Conservation (phyloP, 129 eudicot species). For the Flaveria bidentis region DNA sequence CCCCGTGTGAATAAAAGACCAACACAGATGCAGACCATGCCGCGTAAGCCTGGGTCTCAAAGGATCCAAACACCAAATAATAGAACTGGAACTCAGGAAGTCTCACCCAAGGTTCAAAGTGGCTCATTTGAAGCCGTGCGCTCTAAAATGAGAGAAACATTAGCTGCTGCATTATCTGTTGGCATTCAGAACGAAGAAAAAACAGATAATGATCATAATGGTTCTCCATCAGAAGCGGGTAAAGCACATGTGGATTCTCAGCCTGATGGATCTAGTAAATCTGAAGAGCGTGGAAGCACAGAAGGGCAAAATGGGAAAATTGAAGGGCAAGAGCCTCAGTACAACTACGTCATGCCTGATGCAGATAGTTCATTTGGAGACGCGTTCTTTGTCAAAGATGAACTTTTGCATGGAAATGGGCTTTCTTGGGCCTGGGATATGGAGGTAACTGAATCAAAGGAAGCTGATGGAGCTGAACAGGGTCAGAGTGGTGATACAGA, state of each 20-base stretch:
- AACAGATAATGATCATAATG: conserved; percentile 37
- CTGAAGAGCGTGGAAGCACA: conserved; percentile 17
- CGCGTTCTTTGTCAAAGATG: conserved; percentile 67
- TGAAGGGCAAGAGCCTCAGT: conserved; percentile 43
- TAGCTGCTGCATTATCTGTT: conserved; percentile 73
- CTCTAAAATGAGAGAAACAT: conserved; percentile 80
- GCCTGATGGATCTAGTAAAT: conserved; percentile 37
- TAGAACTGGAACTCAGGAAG: conserved; percentile 35
- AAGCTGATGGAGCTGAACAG: conserved; percentile 8
- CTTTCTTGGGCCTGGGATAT: conserved; percentile 86
- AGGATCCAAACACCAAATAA: conserved; percentile 50
- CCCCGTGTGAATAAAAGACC: conserved; percentile 32
- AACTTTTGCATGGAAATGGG: conserved; percentile 87
- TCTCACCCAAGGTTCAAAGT: conserved; percentile 41
- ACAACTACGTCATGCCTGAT: conserved; percentile 47
- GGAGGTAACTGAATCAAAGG: conserved; percentile 28
- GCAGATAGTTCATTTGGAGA: conserved; percentile 61
- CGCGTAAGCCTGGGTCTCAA: conserved; percentile 44
- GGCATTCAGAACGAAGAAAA: conserved; percentile 44
- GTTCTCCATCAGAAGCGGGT: conserved; percentile 20
- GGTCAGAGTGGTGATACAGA: conserved; percentile 15
- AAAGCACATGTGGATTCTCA: conserved; percentile 29
- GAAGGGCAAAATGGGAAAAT: conserved; percentile 29
- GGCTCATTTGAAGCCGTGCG: conserved; percentile 62
- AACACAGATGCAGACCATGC: conserved; percentile 32